Conservation (phyloP, 345 rosid species). For the Heritiera littoralis region DNA sequence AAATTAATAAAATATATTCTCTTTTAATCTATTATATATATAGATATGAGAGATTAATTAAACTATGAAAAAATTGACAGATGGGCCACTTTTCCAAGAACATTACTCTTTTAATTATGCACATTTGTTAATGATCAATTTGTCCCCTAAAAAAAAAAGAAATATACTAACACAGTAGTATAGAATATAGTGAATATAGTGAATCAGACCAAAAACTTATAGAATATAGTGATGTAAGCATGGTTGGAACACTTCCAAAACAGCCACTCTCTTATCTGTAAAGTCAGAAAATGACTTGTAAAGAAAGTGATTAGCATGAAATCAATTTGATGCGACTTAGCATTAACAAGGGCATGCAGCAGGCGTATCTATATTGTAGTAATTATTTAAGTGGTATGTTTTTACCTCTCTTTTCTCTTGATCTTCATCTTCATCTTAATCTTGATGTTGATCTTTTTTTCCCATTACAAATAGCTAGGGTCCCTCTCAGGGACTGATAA, state of each 20-base stretch:
- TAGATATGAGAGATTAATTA: neutral
- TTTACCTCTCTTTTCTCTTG: neutral
- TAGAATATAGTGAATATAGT: neutral
- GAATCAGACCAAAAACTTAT: too few species aligned
- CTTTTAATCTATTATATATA: neutral
- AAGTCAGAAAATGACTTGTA: conserved; percentile 27
- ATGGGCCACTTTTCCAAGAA: neutral
- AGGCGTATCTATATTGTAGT: neutral
- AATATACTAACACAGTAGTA: neutral
- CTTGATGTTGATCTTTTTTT: neutral
- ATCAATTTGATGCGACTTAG: conserved; percentile 14
- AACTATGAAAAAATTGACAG: conserved; percentile 6
- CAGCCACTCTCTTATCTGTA: conserved; percentile 24
- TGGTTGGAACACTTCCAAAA: conserved; percentile 18
- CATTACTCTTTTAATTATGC: neutral
- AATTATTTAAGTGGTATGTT: neutral
- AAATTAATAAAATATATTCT: too few species aligned
- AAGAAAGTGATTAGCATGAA: conserved; percentile 18
- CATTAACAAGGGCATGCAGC: neutral
- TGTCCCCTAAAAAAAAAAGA: neutral
- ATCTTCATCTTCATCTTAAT: too few species aligned
- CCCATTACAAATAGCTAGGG: neutral
- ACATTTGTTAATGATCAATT: neutral
- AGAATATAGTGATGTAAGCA: neutral
- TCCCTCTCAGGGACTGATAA: neutral